Evolutionary conservation across 1,284 basidiomycete genomes (phyloP).

Genomic region (Flammula alnicola): DNA sequence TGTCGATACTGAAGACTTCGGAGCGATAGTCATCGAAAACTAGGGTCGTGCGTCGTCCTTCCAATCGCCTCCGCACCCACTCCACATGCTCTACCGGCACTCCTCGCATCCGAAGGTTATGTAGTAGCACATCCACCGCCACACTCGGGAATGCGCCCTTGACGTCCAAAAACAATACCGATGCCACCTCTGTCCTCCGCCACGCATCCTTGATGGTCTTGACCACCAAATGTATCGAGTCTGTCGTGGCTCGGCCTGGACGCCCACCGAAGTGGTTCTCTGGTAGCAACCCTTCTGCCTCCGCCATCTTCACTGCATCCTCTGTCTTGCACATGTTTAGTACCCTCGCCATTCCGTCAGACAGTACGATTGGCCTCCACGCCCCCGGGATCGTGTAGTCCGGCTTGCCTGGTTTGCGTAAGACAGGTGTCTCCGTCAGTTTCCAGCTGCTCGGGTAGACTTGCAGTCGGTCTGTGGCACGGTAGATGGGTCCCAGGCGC

Average conservation of each 20-base stretch:
- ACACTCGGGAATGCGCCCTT: constrained; percentile 39
- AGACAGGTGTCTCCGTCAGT: not conserved
- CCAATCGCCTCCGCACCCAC: not conserved
- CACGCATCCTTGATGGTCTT: too few species aligned
- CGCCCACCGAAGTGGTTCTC: not conserved
- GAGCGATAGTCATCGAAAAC: not conserved
- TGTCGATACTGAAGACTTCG: not conserved
- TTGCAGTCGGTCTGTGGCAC: not conserved
- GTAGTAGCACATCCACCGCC: constrained; percentile 25
- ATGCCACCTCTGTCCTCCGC: constrained; percentile 1
- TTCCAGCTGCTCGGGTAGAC: not conserved
- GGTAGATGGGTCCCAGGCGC: not conserved
- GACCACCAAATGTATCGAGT: constrained; percentile 1
- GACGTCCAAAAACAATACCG: constrained; percentile 33
- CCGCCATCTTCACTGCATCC: too few species aligned
- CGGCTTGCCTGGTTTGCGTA: too few species aligned
- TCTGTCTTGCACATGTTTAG: not conserved
- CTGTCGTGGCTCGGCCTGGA: not conserved
- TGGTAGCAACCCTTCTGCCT: too few species aligned
- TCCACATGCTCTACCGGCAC: too few species aligned
- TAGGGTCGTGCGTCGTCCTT: not conserved
- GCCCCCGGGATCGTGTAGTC: too few species aligned
- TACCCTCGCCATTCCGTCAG: not conserved
- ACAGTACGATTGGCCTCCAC: not conserved
- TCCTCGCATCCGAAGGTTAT: constrained; percentile 31